phyloP scores from a whole-genome alignment of 2,329 filamentous ascomycete species.

The Mycosphaerelloides madeirae region DNA sequence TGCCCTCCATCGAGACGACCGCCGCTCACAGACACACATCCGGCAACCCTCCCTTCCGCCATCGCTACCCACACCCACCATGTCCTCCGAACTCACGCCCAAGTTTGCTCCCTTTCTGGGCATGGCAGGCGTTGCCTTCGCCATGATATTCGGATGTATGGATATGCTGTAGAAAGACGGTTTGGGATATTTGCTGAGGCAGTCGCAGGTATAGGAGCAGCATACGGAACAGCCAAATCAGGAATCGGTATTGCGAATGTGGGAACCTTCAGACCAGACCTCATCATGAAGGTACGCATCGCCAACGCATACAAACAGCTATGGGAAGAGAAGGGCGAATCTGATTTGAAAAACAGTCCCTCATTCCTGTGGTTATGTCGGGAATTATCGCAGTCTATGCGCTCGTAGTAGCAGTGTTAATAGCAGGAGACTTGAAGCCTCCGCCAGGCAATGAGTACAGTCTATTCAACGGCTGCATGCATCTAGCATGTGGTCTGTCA shows the following conservation, averaged over 20 bases:
- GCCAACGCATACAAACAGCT: background rate
- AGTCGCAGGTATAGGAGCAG: conserved; percentile 62
- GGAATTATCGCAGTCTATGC: conserved; percentile 98
- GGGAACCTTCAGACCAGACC: conserved; percentile 75
- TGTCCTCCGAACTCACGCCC: conserved; percentile 56
- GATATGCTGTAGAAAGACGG: conserved; percentile 2
- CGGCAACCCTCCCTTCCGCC: background rate
- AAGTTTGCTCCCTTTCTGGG: conserved; percentile 85
- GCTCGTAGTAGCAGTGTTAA: conserved; percentile 92
- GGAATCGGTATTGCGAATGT: conserved; percentile 84
- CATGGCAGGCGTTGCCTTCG: conserved; percentile 75
- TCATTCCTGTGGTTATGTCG: conserved; percentile 93
- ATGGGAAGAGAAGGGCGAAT: background rate
- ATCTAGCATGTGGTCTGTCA: conserved; percentile 82
- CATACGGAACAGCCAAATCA: conserved; percentile 82
- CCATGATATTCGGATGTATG: conserved; percentile 82
- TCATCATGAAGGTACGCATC: conserved; percentile 77
- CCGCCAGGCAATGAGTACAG: conserved; percentile 66
- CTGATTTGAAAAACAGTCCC: conserved; percentile 52
- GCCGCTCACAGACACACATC: too few species aligned
- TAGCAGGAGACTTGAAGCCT: conserved; percentile 80
- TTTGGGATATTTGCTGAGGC: conserved; percentile 20
- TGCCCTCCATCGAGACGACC: background rate
- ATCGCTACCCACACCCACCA: conserved; percentile 1
- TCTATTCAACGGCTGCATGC: conserved; percentile 89